phyloP scores from a whole-genome alignment of 352 stramenopile species.

The Phytophthora cactorum region DNA sequence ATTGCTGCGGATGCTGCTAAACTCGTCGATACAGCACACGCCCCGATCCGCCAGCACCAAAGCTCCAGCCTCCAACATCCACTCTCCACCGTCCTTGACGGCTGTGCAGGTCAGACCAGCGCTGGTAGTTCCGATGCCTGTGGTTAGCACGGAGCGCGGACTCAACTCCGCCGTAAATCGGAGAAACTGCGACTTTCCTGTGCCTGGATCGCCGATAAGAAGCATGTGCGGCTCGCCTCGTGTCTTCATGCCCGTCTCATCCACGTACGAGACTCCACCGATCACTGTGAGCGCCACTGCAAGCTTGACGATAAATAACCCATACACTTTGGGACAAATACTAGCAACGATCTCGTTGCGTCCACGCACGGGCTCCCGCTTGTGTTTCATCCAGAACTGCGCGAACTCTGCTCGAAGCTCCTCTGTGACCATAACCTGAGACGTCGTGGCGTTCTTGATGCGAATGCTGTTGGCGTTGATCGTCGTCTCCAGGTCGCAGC shows the following conservation, averaged over 20 bases:
- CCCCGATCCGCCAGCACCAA: slow-evolving; percentile 92
- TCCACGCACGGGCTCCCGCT: slow-evolving; percentile 53
- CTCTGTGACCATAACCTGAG: slow-evolving; percentile 71
- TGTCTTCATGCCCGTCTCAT: slow-evolving; percentile 78
- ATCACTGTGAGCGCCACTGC: slow-evolving; percentile 93
- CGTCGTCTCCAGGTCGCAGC: slow-evolving; percentile 92
- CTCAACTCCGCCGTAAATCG: slow-evolving; percentile 95
- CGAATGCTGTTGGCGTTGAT: slow-evolving; percentile 80
- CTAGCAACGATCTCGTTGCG: slow-evolving; percentile 93
- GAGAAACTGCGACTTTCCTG: slow-evolving; percentile 96
- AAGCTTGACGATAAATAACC: slow-evolving; percentile 94
- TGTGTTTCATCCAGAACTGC: slow-evolving; percentile 87
- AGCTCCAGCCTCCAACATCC: slow-evolving; percentile 96
- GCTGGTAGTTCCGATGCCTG: slow-evolving; percentile 95
- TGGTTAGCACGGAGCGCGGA: slow-evolving; percentile 96
- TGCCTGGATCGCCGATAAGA: slow-evolving; percentile 78
- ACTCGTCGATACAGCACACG: slow-evolving; percentile 98
- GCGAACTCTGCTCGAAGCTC: slow-evolving; percentile 92
- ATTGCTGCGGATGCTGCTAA: slow-evolving; percentile 94
- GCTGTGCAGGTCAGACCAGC: slow-evolving; percentile 97
- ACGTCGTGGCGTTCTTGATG: slow-evolving; percentile 67
- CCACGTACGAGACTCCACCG: slow-evolving; percentile 82
- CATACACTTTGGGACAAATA: slow-evolving; percentile 96
- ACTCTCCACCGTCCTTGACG: slow-evolving; percentile 95
- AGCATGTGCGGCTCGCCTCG: slow-evolving; percentile 89